Evolutionary conservation across 805 yeast genomes (phyloP), one percentile per base, ranked within the genome.

Genomic region (Barnettozyma sucrosica): DNA sequence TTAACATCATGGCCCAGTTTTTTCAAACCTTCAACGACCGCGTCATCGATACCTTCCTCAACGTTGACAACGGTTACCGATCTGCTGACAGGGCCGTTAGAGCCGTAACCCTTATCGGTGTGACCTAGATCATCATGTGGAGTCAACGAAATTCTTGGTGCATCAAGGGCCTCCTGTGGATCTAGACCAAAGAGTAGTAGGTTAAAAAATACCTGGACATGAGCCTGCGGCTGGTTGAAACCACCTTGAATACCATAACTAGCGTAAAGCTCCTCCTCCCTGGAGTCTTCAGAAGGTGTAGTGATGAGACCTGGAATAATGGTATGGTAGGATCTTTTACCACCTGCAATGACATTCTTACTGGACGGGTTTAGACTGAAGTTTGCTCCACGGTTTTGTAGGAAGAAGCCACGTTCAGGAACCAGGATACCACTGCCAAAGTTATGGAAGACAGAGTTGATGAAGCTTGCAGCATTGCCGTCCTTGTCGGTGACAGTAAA

Each of bases 161-260:
- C 79, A 59, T 86, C 93, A 33, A 85, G 63, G 5, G 89, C 81
- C 55, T 80, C 77, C 64, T 87, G 95, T 3, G 92, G 87, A 46
- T 77, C 75, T 56, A 81, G 64, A 0, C 80, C 81, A 61, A 82
- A 86, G 11, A 80, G 58, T 2, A 74, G 56, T 72, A 86, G 62
- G 61, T 87, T 86, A 51, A 85, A 64, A 34, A 77, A 81, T 33
- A 84, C 90, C 62, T 85, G 92, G 7, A 86, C 80, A 55, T 86
- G 95, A 2, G 90, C 90, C 56, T 84, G 88, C 3, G 95, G 95
- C 63, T 87, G 95, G 69, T 82, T 85, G 67, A 80, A 86, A 0
- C 92, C 95, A 16, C 95, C 95, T 89, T 85, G 85, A 51, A 83
- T 85, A 43, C 92, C 93, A 55, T 74, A 82, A n/a, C 83, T 67